Evolutionary conservation across 169 alveolate species (phyloP).

Genomic region (Cryptosporidium viatorum): DNA sequence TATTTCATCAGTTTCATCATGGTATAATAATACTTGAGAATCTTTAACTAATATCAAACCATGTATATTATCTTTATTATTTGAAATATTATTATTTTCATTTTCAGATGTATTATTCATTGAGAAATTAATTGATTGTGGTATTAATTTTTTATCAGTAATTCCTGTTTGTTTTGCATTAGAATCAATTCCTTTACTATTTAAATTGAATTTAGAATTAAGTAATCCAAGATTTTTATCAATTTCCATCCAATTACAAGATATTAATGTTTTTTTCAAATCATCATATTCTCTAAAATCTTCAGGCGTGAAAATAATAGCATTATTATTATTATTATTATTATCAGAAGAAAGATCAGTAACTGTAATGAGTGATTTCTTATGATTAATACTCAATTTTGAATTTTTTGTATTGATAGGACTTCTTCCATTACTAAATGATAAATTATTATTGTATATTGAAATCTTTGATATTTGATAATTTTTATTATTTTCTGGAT

Average conservation of each 20-base stretch:
- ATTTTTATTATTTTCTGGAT: neutral
- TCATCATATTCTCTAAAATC: slow-evolving; percentile 17
- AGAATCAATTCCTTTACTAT: neutral
- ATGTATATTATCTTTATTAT: neutral
- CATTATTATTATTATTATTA: neutral
- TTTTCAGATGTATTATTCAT: neutral
- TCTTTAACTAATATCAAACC: slow-evolving; percentile 42
- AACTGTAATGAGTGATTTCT: neutral
- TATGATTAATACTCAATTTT: slow-evolving; percentile 27
- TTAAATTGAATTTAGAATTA: neutral
- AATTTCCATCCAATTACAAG: slow-evolving; percentile 45
- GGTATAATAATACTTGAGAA: slow-evolving; percentile 36
- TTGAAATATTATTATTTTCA: neutral
- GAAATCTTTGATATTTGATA: slow-evolving; percentile 23
- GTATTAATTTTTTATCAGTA: slow-evolving; percentile 22
- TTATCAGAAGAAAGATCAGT: neutral
- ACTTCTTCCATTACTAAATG: slow-evolving; percentile 11
- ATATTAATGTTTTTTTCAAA: slow-evolving; percentile 2
- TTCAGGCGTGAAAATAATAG: slow-evolving; percentile 2
- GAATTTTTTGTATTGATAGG: slow-evolving; percentile 12
- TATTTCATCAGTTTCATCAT: slow-evolving; percentile 27
- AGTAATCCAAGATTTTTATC: neutral
- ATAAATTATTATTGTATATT: slow-evolving; percentile 5
- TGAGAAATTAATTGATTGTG: slow-evolving; percentile 47
- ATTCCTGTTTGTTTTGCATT: neutral